Evolutionary conservation across 768 basidiomycete species (phyloP), one percentile per base, ranked within the genome.

Genomic region (Leccinum fibrillosum): DNA sequence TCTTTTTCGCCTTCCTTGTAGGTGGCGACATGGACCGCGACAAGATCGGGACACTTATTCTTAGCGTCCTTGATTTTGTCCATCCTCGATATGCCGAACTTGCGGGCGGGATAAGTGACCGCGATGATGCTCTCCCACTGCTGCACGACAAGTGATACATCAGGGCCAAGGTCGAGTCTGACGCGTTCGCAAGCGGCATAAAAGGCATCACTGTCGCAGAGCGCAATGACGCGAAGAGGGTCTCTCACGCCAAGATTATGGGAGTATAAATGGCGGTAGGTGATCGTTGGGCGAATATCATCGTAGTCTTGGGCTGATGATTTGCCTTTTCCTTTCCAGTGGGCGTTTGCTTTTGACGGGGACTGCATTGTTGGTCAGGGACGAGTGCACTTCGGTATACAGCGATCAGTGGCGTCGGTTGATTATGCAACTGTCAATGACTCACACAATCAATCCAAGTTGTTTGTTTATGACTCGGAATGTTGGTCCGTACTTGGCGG

Each of bases 51-150:
- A 70, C 95, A 98, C 62, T 85, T 83, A 72, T 89, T 86, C 74
- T 86, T 80, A 7, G 96, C 92, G 49, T 95, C 91, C 67, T 86
- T 81, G 58, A 86, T 76, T 69, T 86, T 88, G 72, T 88, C 89
- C 85, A 93, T 91, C 49, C 96, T 78, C n/a, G 92, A 91, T 65
- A 99, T 95, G 5, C 95, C 96, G 69, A 82, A 98, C 66, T 85
- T 86, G 61, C 97, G 83, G 0, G 97, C 96, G 5, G 94, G 88
- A 69, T 99, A 98, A 73, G 95, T 98, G 61, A 98, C 89, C 0
- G 97, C 97, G 58, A 99, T 98, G 54, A 95, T 69, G 15, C 84
- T 78, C 48, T 90, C 84, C 94, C 94, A 95, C 62, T 96, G 94
- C 47, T 88, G 80, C 6, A 94, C 92, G 5, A 92, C 90, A 11